phyloP scores from a whole-genome alignment of 371 early-diverging fungal species.

The Lichtheimia corymbifera region DNA sequence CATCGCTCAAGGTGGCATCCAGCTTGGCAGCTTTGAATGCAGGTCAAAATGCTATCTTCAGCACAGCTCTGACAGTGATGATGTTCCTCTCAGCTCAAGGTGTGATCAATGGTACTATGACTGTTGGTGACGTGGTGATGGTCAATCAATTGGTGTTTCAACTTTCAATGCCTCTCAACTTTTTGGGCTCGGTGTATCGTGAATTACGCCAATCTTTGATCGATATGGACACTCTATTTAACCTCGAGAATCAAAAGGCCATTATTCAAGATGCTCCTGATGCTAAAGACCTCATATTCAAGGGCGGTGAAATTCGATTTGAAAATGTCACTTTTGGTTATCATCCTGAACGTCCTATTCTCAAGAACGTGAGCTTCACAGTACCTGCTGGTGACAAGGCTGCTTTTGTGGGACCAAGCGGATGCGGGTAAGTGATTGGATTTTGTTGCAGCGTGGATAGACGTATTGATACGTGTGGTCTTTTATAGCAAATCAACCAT shows the following conservation, averaged over 20 bases:
- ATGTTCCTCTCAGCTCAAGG: constrained; percentile 93
- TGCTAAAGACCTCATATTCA: constrained; percentile 54
- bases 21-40: constrained; percentile 90
- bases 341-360: constrained; percentile 69
- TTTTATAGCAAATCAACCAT: constrained; percentile 73
- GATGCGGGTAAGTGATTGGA: constrained; percentile 69
- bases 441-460: not conserved
- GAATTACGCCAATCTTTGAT: constrained; percentile 91
- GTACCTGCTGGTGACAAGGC: constrained; percentile 88
- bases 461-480: not conserved
- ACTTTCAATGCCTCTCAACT: constrained; percentile 92
- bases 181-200: constrained; percentile 96
- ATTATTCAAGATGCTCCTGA: constrained; percentile 55
- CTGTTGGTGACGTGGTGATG: constrained; percentile 97
- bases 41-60: constrained; percentile 93
- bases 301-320: constrained; percentile 75
- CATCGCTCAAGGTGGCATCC: constrained; percentile 87
- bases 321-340: constrained; percentile 91
- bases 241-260: constrained; percentile 67
- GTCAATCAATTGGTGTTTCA: constrained; percentile 95
- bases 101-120: constrained; percentile 80
- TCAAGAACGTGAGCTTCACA: constrained; percentile 76
- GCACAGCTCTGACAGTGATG: constrained; percentile 84
- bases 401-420: constrained; percentile 96
- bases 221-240: constrained; percentile 96